Conservation (phyloP, 2,329 filamentous ascomycete genomes). For the Ophidiomyces ophidiicola region DNA sequence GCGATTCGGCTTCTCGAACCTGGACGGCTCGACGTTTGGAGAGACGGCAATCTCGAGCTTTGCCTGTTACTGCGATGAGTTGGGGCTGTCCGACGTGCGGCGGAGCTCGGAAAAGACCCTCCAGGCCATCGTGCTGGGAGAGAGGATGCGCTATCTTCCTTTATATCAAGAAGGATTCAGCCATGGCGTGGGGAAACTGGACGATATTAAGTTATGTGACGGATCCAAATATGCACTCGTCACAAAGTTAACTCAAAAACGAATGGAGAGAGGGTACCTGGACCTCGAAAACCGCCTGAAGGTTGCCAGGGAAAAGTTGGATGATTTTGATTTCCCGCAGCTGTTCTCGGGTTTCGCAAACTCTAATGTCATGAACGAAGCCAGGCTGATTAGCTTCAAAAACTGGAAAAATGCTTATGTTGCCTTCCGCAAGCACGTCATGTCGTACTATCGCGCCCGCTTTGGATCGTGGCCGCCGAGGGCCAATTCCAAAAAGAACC, state of each 20-base stretch:
- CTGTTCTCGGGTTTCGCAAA: constrained; percentile 79
- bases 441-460: constrained; percentile 55
- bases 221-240: constrained; percentile 60
- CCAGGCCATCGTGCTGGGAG: constrained; percentile 77
- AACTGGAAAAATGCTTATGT: constrained; percentile 66
- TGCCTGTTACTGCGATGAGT: constrained; percentile 57
- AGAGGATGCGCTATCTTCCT: constrained; percentile 67
- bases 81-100: constrained; percentile 66
- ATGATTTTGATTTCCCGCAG: constrained; percentile 81
- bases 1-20: constrained; percentile 48
- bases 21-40: constrained; percentile 52
- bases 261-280: constrained; percentile 69
- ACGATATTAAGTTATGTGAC: constrained; percentile 57
- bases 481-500: constrained; percentile 81
- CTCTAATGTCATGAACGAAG: constrained; percentile 64
- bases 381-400: constrained; percentile 69
- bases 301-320: constrained; percentile 59
- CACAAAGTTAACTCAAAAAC: constrained; percentile 57
- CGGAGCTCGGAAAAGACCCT: constrained; percentile 77
- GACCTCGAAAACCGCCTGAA: constrained; percentile 64
- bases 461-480: constrained; percentile 82
- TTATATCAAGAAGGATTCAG: constrained; percentile 88
- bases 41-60: constrained; percentile 45
- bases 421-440: constrained; percentile 60
- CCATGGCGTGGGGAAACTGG: constrained; percentile 74